These are phyloP conservation scores for Piper betle DNA, from an alignment of 164 flowering plant genomes.

Conservation along the genomic window DNA sequence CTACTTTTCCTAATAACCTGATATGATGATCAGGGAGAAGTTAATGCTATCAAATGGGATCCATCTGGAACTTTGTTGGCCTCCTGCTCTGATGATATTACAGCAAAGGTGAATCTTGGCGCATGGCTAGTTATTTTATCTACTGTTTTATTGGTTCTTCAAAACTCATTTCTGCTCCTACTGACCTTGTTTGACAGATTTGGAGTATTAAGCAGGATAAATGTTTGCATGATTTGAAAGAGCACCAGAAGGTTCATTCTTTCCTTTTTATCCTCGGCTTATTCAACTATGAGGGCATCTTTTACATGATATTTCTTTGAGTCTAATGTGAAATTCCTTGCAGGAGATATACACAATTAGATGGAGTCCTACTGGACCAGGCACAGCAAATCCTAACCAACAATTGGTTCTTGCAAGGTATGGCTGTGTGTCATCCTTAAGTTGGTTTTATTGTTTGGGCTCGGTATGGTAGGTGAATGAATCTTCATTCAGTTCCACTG, in stretches of 20 bases:
- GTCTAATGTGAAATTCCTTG: constrained; percentile 2
- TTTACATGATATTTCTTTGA: no score
- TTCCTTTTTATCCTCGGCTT: neutral
- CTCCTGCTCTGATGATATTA: constrained; percentile 91
- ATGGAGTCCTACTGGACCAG: constrained; percentile 97
- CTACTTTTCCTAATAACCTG: no score
- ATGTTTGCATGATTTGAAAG: constrained; percentile 68
- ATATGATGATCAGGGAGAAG: constrained; percentile 77
- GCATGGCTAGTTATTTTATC: no score
- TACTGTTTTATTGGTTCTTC: no score
- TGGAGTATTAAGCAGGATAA: constrained; percentile 89
- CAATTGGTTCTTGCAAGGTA: constrained; percentile 82
- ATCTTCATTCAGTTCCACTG: no score
- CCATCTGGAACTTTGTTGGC: constrained; percentile 83
- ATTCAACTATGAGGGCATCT: neutral
- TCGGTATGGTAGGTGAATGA: no score
- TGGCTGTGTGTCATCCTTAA: neutral
- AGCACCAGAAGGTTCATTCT: constrained; percentile 61
- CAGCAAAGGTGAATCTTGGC: constrained; percentile 58
- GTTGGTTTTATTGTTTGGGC: neutral
- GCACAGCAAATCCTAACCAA: constrained; percentile 83
- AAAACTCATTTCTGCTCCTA: neutral
- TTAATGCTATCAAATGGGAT: constrained; percentile 97
- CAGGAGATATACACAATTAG: constrained; percentile 94
- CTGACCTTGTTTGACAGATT: constrained; percentile 32